Evolutionary conservation across 129 eudicot species (phyloP).

Genomic region (Chrysanthemum seticuspe): DNA sequence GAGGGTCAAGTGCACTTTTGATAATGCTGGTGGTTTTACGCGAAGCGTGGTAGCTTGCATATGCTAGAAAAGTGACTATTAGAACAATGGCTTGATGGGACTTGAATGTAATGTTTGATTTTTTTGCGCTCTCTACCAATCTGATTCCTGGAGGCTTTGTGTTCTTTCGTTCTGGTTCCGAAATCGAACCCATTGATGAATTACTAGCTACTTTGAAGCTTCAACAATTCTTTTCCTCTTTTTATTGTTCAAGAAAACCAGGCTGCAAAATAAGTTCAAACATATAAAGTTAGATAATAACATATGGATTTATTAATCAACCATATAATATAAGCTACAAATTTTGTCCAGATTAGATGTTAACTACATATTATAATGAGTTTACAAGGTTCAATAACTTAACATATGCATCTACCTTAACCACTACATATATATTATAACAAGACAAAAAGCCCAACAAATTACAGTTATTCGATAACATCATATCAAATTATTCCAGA

Average conservation of each 20-base stretch:
- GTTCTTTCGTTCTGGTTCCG: slow-evolving; percentile 30
- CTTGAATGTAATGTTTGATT: slow-evolving; percentile 53
- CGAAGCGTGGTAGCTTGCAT: slow-evolving; percentile 71
- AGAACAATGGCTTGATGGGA: slow-evolving; percentile 75
- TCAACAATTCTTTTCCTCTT: background rate
- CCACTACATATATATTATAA: no score
- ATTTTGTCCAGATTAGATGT: no score
- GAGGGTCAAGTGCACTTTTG: slow-evolving; percentile 95
- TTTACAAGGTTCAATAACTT: background rate
- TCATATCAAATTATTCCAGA: slow-evolving; percentile 11
- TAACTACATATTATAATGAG: background rate
- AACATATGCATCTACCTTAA: background rate
- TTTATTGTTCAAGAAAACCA: background rate
- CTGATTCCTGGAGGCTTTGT: slow-evolving; percentile 70
- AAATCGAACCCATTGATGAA: slow-evolving; percentile 47
- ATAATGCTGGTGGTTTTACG: slow-evolving; percentile 86
- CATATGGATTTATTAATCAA: background rate
- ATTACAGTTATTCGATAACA: background rate
- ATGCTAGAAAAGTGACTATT: slow-evolving; percentile 75
- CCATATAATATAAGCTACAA: background rate
- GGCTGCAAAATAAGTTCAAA: slow-evolving; percentile 27
- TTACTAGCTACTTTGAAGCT: background rate
- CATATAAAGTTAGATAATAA: background rate
- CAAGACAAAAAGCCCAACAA: slow-evolving; percentile 2
- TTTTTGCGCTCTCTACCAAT: slow-evolving; percentile 47